A percentile compares a stretch with the other conserved stretches of the same genome.
phyloP scores from a whole-genome alignment of 2,329 filamentous ascomycete species.

The Penicillium sp. region DNA sequence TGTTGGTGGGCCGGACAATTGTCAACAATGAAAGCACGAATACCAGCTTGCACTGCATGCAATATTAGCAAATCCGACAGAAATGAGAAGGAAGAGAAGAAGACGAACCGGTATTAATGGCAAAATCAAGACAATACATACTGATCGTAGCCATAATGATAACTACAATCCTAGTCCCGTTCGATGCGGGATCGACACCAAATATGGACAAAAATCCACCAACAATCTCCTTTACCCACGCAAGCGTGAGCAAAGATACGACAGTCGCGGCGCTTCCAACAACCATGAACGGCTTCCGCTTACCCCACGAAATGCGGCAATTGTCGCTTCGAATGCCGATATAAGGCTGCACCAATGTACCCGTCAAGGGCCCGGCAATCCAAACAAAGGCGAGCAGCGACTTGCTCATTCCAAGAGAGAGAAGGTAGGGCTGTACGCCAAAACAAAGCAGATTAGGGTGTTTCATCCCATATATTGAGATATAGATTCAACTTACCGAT shows the following conservation, averaged over 20 bases:
- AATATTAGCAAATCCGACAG: conserved; percentile 10
- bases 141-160: conserved; percentile 80
- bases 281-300: conserved; percentile 78
- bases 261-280: conserved; percentile 67
- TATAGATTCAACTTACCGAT: conserved; percentile 54
- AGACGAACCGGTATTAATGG: conserved; percentile 78
- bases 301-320: conserved; percentile 71
- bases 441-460: background rate
- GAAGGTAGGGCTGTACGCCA: conserved; percentile 60
- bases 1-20: conserved; percentile 91
- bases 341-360: conserved; percentile 77
- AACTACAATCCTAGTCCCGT: conserved; percentile 62
- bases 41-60: conserved; percentile 69
- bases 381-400: conserved; percentile 79
- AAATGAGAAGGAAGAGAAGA: background rate
- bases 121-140: conserved; percentile 88
- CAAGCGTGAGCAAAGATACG: conserved; percentile 65
- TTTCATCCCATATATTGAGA: background rate
- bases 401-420: conserved; percentile 79
- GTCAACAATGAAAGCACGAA: conserved; percentile 74
- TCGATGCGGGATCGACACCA: conserved; percentile 65
- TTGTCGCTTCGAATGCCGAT: conserved; percentile 79
- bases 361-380: conserved; percentile 78
- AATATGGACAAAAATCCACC: conserved; percentile 66
- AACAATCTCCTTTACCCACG: conserved; percentile 73